Evolutionary conservation across 2,329 filamentous ascomycete genomes (phyloP).

Genomic region (Tolypocladium amazonense): DNA sequence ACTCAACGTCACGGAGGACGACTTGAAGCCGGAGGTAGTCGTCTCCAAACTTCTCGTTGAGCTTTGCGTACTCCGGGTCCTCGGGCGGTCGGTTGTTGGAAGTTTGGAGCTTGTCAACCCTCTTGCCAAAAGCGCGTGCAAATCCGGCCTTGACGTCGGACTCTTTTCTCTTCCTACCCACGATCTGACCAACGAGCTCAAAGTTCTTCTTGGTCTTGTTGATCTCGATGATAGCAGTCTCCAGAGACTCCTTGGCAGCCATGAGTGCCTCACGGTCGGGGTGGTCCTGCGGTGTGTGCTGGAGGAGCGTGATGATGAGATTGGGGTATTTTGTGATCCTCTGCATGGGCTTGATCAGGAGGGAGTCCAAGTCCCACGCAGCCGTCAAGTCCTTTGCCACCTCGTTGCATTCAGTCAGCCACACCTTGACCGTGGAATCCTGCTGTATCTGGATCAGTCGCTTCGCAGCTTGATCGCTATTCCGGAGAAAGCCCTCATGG

Average conservation of each 20-base stretch:
- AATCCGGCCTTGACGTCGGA: slow-evolving; percentile 78
- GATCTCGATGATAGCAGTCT: slow-evolving; percentile 70
- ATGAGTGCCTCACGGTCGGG: slow-evolving; percentile 64
- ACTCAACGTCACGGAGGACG: slow-evolving; percentile 86
- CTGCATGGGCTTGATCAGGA: slow-evolving; percentile 97
- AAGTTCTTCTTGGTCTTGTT: slow-evolving; percentile 95
- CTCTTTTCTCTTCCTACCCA: slow-evolving; percentile 76
- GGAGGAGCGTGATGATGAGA: slow-evolving; percentile 67
- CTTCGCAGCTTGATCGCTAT: slow-evolving; percentile 51
- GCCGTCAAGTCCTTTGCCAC: slow-evolving; percentile 86
- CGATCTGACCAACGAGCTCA: slow-evolving; percentile 82
- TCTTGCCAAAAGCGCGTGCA: slow-evolving; percentile 80
- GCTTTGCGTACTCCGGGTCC: slow-evolving; percentile 68
- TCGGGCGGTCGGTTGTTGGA: slow-evolving; percentile 52
- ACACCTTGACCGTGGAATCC: slow-evolving; percentile 60
- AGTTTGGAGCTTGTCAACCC: slow-evolving; percentile 73
- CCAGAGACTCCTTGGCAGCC: slow-evolving; percentile 39
- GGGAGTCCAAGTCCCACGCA: slow-evolving; percentile 88
- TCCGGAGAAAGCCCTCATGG: slow-evolving; percentile 53
- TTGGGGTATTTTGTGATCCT: slow-evolving; percentile 89
- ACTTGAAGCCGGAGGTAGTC: slow-evolving; percentile 90
- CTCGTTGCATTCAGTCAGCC: slow-evolving; percentile 87
- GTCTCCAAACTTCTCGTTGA: slow-evolving; percentile 80
- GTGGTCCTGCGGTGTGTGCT: slow-evolving; percentile 71
- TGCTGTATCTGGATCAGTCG: slow-evolving; percentile 52